These are phyloP conservation scores for Mucor velutinosus DNA, from an alignment of 371 early-diverging fungal species.

Conservation along the genomic window DNA sequence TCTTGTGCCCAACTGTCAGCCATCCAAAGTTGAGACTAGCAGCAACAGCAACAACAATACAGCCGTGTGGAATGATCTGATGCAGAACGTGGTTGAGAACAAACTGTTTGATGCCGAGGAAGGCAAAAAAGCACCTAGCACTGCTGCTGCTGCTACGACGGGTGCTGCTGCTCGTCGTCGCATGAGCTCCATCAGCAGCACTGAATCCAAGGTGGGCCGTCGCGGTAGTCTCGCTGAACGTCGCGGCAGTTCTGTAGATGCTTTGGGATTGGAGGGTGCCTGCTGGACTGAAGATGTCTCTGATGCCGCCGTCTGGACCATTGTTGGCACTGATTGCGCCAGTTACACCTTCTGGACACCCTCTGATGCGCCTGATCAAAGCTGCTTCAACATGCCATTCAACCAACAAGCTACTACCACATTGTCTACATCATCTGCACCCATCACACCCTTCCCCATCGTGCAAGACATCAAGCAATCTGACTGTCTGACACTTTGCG, in stretches of 20 bases:
- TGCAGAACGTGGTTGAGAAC: conserved; percentile 1
- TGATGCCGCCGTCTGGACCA: conserved; percentile 87
- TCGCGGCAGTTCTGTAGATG: conserved; percentile 29
- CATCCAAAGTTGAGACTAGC: neutral
- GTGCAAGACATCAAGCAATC: conserved; percentile 18
- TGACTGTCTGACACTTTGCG: conserved; percentile 43
- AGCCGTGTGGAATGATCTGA: conserved; percentile 1
- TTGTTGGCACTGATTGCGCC: conserved; percentile 82
- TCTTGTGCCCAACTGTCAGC: conserved; percentile 57
- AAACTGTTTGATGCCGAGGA: neutral
- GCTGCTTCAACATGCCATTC: conserved; percentile 15
- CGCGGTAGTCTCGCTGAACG: conserved; percentile 4
- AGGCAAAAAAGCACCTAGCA: neutral
- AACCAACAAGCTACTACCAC: conserved; percentile 7
- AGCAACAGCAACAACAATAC: neutral
- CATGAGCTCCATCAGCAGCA: conserved; percentile 20
- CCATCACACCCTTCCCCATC: conserved; percentile 44
- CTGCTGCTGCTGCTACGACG: neutral
- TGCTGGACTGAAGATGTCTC: conserved; percentile 83
- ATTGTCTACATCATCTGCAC: conserved; percentile 10
- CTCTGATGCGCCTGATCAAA: conserved; percentile 13
- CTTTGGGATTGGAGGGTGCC: conserved; percentile 29
- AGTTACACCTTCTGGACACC: conserved; percentile 68
- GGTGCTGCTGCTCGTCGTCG: conserved; percentile 11
- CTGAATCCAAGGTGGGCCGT: conserved; percentile 13